A percentile compares a stretch with the other conserved stretches of the same genome.
Evolutionary conservation across 441 rosid genomes (phyloP).

Genomic region (Cnidoscolus chayamansa): DNA sequence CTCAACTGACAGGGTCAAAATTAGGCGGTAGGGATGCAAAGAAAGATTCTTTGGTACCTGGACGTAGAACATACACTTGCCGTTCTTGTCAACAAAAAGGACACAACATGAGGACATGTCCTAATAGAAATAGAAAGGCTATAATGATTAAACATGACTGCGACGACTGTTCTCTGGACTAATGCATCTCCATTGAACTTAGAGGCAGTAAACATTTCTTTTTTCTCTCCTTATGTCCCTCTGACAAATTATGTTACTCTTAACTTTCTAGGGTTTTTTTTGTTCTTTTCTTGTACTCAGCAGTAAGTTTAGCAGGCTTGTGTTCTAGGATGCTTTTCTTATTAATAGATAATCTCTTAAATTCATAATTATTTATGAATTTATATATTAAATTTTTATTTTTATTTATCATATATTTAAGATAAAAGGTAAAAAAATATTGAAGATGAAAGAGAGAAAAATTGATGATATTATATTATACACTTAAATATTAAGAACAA

Average conservation of each 20-base stretch:
- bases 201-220: background rate
- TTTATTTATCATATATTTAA: too few species aligned
- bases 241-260: background rate
- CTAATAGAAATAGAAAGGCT: slow-evolving; percentile 28
- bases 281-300: too few species aligned
- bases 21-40: background rate
- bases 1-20: slow-evolving; percentile 27
- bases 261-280: too few species aligned
- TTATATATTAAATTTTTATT: too few species aligned
- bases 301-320: too few species aligned
- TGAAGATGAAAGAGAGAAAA: too few species aligned
- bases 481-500: too few species aligned
- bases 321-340: too few species aligned
- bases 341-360: too few species aligned
- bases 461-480: too few species aligned
- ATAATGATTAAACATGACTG: background rate
- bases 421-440: too few species aligned
- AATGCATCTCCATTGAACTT: background rate
- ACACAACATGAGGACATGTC: slow-evolving; percentile 61
- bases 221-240: background rate
- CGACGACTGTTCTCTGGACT: background rate
- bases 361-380: too few species aligned
- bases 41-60: slow-evolving; percentile 16
- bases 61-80: slow-evolving; percentile 42
- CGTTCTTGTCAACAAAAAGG: slow-evolving; percentile 47